Evolutionary conservation across 805 yeast species (phyloP).

Genomic region (Yarrowia hollandica): DNA sequence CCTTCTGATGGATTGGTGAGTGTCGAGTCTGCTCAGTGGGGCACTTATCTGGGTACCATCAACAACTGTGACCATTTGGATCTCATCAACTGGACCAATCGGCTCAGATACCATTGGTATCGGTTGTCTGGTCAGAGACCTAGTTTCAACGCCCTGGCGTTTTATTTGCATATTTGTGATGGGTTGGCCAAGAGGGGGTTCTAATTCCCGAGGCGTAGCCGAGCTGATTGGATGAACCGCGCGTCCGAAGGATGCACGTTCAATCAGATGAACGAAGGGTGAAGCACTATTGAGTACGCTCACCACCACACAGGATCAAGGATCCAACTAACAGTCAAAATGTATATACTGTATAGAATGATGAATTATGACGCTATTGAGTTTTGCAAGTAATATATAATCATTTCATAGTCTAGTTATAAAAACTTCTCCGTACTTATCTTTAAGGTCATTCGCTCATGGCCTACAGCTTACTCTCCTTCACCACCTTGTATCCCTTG

Average conservation of each 20-base stretch:
- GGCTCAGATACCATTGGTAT: slow-evolving; percentile 35
- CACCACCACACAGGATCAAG: too few species aligned
- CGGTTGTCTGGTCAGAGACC: slow-evolving; percentile 39
- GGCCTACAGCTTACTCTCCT: slow-evolving; percentile 17
- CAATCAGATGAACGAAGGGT: too few species aligned
- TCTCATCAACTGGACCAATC: slow-evolving; percentile 64
- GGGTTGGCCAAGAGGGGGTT: slow-evolving; percentile 60
- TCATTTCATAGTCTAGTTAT: too few species aligned
- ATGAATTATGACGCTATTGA: background rate
- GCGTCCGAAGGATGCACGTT: too few species aligned
- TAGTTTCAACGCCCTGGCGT: slow-evolving; percentile 62
- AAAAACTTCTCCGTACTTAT: too few species aligned
- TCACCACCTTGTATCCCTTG: slow-evolving; percentile 13
- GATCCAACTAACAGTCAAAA: background rate
- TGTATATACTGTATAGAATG: background rate
- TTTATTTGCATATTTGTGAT: slow-evolving; percentile 69
- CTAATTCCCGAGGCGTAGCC: too few species aligned
- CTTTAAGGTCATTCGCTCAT: too few species aligned
- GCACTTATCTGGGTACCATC: slow-evolving; percentile 74
- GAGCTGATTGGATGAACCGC: too few species aligned
- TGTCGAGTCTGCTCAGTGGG: slow-evolving; percentile 79
- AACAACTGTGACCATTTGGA: slow-evolving; percentile 82
- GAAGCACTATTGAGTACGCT: too few species aligned
- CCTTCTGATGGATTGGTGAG: slow-evolving; percentile 88
- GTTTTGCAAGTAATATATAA: too few species aligned